Evolutionary conservation across 1,284 basidiomycete genomes (phyloP).

Genomic region (Naganishia albida): DNA sequence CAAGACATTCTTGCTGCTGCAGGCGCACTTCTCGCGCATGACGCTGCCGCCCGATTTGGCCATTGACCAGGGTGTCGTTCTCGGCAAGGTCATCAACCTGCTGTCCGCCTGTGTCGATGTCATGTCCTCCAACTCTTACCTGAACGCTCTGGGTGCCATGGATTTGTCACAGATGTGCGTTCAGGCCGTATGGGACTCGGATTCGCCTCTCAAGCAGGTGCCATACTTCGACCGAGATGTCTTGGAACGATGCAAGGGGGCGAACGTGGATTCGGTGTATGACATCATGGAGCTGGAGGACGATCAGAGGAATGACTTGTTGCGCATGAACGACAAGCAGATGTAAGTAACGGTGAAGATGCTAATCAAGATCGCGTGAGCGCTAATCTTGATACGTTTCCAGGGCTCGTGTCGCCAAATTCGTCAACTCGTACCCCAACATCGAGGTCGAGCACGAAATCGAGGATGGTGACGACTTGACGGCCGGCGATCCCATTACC

Average conservation of each 20-base stretch:
- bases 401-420: conserved; percentile 69
- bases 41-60: conserved; percentile 89
- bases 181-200: conserved; percentile 96
- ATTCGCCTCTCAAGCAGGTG: conserved; percentile 89
- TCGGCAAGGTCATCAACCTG: conserved; percentile 86
- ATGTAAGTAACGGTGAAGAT: conserved; percentile 62
- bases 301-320: conserved; percentile 73
- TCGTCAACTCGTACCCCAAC: conserved; percentile 92
- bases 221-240: conserved; percentile 91
- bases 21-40: conserved; percentile 94
- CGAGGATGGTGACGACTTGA: conserved; percentile 74
- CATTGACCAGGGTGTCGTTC: conserved; percentile 80
- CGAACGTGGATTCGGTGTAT: conserved; percentile 80
- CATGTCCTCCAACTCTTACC: conserved; percentile 93
- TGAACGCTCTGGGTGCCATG: conserved; percentile 95
- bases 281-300: conserved; percentile 98
- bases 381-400: conserved; percentile 55
- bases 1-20: conserved; percentile 95
- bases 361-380: no score
- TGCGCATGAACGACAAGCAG: conserved; percentile 82
- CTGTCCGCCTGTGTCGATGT: conserved; percentile 95
- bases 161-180: conserved; percentile 99
- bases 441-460: conserved; percentile 81
- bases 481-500: conserved; percentile 76
- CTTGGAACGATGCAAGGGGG: conserved; percentile 79